Percentiles rank a stretch among this genome's conserved stretches.
These are phyloP conservation scores for Carex myosuroides DNA, from an alignment of 176 grass and related monocot genomes.

Conservation along the genomic window DNA sequence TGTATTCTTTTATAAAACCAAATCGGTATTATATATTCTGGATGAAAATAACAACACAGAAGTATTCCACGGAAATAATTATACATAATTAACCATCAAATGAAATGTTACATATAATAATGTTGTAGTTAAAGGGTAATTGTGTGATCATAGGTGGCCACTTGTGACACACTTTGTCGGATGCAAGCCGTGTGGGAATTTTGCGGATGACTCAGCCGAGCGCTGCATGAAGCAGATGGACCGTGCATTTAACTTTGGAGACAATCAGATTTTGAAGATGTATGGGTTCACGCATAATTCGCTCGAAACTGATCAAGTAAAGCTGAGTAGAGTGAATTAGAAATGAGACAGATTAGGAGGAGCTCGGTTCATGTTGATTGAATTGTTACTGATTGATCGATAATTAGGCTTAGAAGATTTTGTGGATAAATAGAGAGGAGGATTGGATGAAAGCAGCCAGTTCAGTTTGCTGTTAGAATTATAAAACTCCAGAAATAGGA, in stretches of 20 bases:
- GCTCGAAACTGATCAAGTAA: not conserved
- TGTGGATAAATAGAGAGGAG: not conserved
- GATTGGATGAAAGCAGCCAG: too few species aligned
- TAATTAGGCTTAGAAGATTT: not conserved
- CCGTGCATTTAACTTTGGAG: conserved; percentile 38
- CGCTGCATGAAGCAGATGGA: conserved; percentile 37
- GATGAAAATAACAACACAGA: not conserved
- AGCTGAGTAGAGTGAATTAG: not conserved
- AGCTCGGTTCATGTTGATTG: not conserved
- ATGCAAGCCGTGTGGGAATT: conserved; percentile 43
- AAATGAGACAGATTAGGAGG: not conserved
- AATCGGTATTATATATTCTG: not conserved
- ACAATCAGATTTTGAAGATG: conserved; percentile 35
- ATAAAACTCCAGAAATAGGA: not conserved
- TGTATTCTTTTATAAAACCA: not conserved
- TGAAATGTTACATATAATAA: not conserved
- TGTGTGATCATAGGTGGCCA: conserved; percentile 25
- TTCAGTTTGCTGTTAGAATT: not conserved
- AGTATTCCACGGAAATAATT: not conserved
- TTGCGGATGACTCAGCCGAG: conserved; percentile 21
- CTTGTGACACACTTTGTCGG: conserved; percentile 47
- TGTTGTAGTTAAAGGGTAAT: not conserved
- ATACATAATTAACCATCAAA: not conserved
- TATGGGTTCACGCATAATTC: conserved; percentile 35
- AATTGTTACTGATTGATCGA: not conserved